Percentiles rank a stretch among this genome's conserved stretches.
phyloP scores from a whole-genome alignment of 2,329 filamentous ascomycete species.

The Pestalotiopsis sp. region DNA sequence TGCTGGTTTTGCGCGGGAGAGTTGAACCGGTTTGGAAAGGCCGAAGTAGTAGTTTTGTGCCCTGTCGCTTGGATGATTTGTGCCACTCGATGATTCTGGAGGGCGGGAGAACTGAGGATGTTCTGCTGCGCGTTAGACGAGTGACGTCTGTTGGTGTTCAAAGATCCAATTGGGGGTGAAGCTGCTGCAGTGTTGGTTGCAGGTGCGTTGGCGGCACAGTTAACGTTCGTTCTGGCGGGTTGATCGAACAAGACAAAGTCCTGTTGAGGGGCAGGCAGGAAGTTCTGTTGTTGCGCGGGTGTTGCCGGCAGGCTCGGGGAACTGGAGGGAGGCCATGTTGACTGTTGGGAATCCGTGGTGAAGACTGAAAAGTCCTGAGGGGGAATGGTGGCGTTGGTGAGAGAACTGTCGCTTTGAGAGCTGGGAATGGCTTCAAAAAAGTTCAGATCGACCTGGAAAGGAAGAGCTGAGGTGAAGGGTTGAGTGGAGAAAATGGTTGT shows the following conservation, averaged over 20 bases:
- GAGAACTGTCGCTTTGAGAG: conserved; percentile 53
- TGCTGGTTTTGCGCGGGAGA: conserved; percentile 42
- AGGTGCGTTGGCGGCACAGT: conserved; percentile 44
- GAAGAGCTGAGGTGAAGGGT: conserved; percentile 52
- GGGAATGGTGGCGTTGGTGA: conserved; percentile 60
- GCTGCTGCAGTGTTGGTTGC: conserved; percentile 38
- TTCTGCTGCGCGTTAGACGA: conserved; percentile 35
- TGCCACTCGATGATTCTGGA: conserved; percentile 61
- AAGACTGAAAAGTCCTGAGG: conserved; percentile 71
- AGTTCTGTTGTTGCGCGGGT: conserved; percentile 58
- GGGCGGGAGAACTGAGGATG: conserved; percentile 39
- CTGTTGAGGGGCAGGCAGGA: conserved; percentile 58
- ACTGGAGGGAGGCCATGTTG: conserved; percentile 80
- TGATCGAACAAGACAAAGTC: conserved; percentile 80
- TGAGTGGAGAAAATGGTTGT: conserved; percentile 48
- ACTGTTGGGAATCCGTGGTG: conserved; percentile 77
- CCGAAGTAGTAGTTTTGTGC: conserved; percentile 53
- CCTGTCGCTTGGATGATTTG: conserved; percentile 62
- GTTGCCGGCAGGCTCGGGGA: conserved; percentile 63
- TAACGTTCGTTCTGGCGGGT: conserved; percentile 48
- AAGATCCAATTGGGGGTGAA: conserved; percentile 39
- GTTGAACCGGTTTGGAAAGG: conserved; percentile 61
- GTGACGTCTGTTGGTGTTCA: conserved; percentile 43
- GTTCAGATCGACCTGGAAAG: conserved; percentile 67
- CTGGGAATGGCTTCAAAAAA: conserved; percentile 60